Evolutionary conservation across 2,329 filamentous ascomycete species (phyloP), one percentile per base, ranked within the genome.

Genomic region (Scedosporium apiospermum): DNA sequence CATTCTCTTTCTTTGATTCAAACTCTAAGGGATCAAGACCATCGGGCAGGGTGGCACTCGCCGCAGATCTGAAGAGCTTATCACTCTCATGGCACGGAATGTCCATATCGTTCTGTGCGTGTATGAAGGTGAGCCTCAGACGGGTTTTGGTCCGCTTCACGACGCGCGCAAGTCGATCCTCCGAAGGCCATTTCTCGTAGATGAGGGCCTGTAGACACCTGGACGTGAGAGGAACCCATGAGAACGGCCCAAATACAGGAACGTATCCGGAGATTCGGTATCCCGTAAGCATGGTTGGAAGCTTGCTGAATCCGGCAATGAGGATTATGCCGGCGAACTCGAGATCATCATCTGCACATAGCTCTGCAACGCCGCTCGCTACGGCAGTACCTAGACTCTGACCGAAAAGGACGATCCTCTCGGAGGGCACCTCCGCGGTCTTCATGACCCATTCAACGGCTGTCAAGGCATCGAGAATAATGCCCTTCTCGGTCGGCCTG

Each of bases 321-420:
- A 97, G 82, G 23, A 97, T 78, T 2, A 96, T 79, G 16, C 89
- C 89, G 0, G 90, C 91, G 69, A 96, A 96, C 30, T 89, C 85
- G 55, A 86, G 77, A 4, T 80, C 82, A 62, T 78, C 75, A 60
- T 78, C 70, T 2, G 84, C 82, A 68, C 89, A 93, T 62, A 85
- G 82, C 69, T 96, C 87, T 1, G 85, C 87, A 1, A 90, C 85
- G 2, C 86, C 93, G 57, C 87, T 83, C 5, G 88, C 86, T 1
- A 97, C 90, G 0, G 90, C 93, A 0, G 93, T 96, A 26, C 93
- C 93, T 0, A 98, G 82, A 68, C 89, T 95, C 69, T 97, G 93
- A 18, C 93, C 93, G 3, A 96, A 77, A 30, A 97, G 79, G 3
- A 93, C 85, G 65, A 96, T 95, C 27, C 86, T 86, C 46, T 83